Evolutionary conservation across 2,329 filamentous ascomycete genomes (phyloP), one percentile per base, ranked within the genome.

Genomic region (Ceratocystis colombiana): DNA sequence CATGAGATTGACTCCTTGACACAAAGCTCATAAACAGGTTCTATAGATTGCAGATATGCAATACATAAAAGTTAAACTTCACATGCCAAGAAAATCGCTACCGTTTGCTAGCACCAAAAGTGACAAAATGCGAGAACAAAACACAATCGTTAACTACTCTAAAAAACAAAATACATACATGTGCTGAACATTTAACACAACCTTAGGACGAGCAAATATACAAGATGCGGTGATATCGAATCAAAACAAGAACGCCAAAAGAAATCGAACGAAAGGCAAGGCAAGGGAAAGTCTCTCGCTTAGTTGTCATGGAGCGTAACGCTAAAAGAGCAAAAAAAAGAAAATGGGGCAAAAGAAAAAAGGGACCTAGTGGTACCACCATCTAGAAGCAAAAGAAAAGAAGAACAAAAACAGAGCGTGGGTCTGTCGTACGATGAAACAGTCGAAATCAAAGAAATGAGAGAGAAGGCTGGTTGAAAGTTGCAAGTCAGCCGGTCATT

Each of bases 381-480:
- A 37, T 62, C 25, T 46, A n/a, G 55, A n/a, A 53, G 22, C 10
- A 53, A 65, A 12, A 15, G 44, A 55, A 64, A 46, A 28, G 12
- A 50, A 64, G 30, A 67, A 61, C 22, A 25, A 25, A 55, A 25
- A 44, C 17, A 37, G 28, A 66, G 64, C 28, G 37, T 57, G 10
- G 45, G 46, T 25, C 22, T 45, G 44, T 55, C 22, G n/a, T 44
- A 33, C 20, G 45, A 61, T 50, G 45, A 66, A 33, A 22, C 22
- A n/a, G 4, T 30, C 4, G 45, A 50, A 20, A 50, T 30, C 20
- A 63, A 41, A 15, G 45, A 28, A 33, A 30, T 20, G 25, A 63
- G 22, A 4, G 15, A 50, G 28, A 50, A n/a, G 15, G 20, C 7
- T 41, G 8, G 37, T 12, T 8, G 37, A 41, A 41, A 12, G 37